Conservation (phyloP, 2,329 filamentous ascomycete genomes). For the Pseudogymnoascus pannorum region DNA sequence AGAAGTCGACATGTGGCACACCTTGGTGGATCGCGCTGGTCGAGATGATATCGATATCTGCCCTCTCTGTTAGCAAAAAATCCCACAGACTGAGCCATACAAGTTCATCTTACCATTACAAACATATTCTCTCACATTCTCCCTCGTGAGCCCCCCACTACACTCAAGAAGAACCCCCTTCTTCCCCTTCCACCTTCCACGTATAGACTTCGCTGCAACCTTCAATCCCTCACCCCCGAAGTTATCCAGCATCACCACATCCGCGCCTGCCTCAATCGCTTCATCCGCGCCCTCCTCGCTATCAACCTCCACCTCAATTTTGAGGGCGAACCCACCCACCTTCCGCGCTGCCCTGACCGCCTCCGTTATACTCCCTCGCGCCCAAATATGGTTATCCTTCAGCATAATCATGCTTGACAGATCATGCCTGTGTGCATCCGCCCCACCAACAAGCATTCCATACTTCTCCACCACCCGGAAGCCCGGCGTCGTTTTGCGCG, state of each 20-base stretch:
- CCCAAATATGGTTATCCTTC: slow-evolving; percentile 98
- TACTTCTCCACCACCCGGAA: slow-evolving; percentile 97
- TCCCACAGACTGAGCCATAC: slow-evolving; percentile 16
- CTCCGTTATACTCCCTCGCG: slow-evolving; percentile 74
- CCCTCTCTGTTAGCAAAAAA: slow-evolving; percentile 11
- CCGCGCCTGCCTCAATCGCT: slow-evolving; percentile 82
- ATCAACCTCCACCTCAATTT: slow-evolving; percentile 94
- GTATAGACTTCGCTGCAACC: slow-evolving; percentile 65
- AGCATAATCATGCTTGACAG: slow-evolving; percentile 95
- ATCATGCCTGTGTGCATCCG: slow-evolving; percentile 87
- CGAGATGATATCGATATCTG: slow-evolving; percentile 90
- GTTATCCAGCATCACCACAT: slow-evolving; percentile 97
- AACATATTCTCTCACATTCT: slow-evolving; percentile 79
- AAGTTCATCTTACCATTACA: slow-evolving; percentile 51
- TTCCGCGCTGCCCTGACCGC: slow-evolving; percentile 79
- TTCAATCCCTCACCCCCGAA: slow-evolving; percentile 76
- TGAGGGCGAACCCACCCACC: slow-evolving; percentile 81
- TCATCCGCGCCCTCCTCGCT: slow-evolving; percentile 82
- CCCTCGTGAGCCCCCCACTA: slow-evolving; percentile 77
- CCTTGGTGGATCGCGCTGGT: slow-evolving; percentile 97
- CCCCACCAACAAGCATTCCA: slow-evolving; percentile 89
- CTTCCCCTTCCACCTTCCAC: slow-evolving; percentile 70
- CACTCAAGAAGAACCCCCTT: slow-evolving; percentile 79
- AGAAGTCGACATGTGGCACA: slow-evolving; percentile 89
- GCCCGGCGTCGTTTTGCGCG: slow-evolving; percentile 92